Evolutionary conservation across 352 stramenopile genomes (phyloP).

Genomic region (Globisporangium polare): DNA sequence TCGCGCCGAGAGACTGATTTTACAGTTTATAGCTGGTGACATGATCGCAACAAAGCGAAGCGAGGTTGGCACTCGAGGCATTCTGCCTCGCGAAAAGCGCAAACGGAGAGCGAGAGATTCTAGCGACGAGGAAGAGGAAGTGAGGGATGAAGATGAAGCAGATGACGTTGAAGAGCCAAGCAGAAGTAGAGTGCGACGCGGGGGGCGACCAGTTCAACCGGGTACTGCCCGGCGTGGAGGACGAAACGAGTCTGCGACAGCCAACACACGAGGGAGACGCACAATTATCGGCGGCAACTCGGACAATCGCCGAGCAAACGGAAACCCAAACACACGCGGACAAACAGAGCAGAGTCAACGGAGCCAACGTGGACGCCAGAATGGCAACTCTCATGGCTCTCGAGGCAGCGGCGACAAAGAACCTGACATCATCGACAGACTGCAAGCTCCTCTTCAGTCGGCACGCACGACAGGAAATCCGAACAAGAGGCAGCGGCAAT

Average conservation of each 20-base stretch:
- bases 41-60: constrained; percentile 39
- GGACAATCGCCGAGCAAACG: not conserved
- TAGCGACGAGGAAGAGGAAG: constrained; percentile 17
- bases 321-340: not conserved
- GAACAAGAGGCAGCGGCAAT: constrained; percentile 13
- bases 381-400: not conserved
- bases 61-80: not conserved
- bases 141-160: constrained; percentile 11
- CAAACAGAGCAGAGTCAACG: not conserved
- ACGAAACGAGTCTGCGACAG: not conserved
- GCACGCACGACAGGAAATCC: not conserved
- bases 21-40: constrained; percentile 59
- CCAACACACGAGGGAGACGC: not conserved
- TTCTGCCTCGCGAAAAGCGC: constrained; percentile 14
- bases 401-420: not conserved
- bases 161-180: not conserved
- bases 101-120: constrained; percentile 35
- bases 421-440: constrained; percentile 7
- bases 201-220: not conserved
- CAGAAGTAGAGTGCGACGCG: not conserved
- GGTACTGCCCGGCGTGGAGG: not conserved
- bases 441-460: constrained; percentile 13
- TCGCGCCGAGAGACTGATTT: constrained; percentile 46
- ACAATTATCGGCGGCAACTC: not conserved
- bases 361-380: not conserved